Evolutionary conservation across 768 basidiomycete genomes (phyloP).

Genomic region (Russula vinacea): DNA sequence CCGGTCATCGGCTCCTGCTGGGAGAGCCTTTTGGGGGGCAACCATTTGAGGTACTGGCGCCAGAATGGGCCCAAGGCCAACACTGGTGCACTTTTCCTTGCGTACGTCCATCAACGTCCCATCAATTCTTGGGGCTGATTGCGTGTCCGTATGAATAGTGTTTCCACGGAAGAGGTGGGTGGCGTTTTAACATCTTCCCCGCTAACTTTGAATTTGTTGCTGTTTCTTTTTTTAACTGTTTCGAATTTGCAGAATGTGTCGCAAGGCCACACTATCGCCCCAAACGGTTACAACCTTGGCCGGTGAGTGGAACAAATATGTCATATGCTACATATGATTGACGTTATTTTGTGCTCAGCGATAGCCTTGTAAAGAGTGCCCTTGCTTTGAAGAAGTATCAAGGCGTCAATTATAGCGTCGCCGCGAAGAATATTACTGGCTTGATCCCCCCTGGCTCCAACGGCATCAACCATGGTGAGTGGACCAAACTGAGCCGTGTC

Average conservation of each 20-base stretch:
- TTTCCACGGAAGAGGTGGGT: slow-evolving; percentile 32
- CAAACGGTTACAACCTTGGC: slow-evolving; percentile 37
- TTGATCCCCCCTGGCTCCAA: slow-evolving; percentile 50
- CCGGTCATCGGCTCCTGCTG: slow-evolving; percentile 43
- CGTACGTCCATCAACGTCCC: slow-evolving; percentile 31
- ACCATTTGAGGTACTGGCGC: slow-evolving; percentile 32
- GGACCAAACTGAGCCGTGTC: neutral
- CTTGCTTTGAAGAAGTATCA: slow-evolving; percentile 3
- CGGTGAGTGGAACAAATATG: slow-evolving; percentile 29
- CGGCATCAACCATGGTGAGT: slow-evolving; percentile 53
- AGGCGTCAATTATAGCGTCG: slow-evolving; percentile 43
- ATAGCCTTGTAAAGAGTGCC: slow-evolving; percentile 19
- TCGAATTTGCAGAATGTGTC: slow-evolving; percentile 14
- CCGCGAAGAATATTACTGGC: slow-evolving; percentile 47
- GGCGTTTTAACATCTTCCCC: neutral
- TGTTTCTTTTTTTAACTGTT: too few relatives aligned
- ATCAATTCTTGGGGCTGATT: neutral
- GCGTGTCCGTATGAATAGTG: neutral
- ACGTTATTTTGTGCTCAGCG: slow-evolving; percentile 1
- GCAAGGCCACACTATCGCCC: slow-evolving; percentile 32
- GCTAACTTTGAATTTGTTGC: too few relatives aligned
- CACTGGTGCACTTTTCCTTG: slow-evolving; percentile 39
- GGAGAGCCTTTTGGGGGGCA: slow-evolving; percentile 34
- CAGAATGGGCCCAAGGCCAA: slow-evolving; percentile 36
- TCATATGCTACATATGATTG: neutral